These are phyloP conservation scores for Euphorbia lathyris DNA, from an alignment of 345 rosid genomes.

Conservation along the genomic window DNA sequence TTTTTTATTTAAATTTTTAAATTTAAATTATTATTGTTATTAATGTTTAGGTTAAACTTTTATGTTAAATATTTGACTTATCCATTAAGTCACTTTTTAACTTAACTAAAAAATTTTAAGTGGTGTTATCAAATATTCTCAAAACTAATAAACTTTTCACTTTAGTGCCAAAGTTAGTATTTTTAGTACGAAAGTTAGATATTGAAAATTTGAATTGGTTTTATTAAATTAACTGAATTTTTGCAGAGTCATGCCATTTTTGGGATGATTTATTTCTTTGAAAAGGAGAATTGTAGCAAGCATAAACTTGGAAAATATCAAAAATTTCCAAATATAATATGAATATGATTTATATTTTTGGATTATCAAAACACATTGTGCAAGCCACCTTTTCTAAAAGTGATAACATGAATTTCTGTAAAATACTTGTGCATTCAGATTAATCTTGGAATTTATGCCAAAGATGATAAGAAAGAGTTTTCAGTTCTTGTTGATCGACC, in stretches of 20 bases:
- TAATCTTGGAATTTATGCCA: slow-evolving; percentile 80
- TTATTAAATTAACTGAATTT: neutral
- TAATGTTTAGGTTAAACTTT: neutral
- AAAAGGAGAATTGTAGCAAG: neutral
- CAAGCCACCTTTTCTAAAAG: slow-evolving; percentile 1
- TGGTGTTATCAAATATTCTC: too few relatives aligned
- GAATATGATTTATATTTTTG: neutral
- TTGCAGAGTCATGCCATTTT: neutral
- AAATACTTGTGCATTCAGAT: slow-evolving; percentile 46
- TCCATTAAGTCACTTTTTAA: too few relatives aligned
- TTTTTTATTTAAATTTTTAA: too few relatives aligned
- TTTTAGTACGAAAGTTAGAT: too few relatives aligned
- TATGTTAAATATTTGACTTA: neutral
- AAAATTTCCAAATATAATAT: neutral
- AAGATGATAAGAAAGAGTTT: slow-evolving; percentile 71
- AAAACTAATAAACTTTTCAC: too few relatives aligned
- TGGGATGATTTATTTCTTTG: neutral
- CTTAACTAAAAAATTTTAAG: too few relatives aligned
- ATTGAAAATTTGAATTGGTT: neutral
- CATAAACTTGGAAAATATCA: neutral
- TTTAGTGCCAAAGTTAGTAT: too few relatives aligned
- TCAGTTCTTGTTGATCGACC: slow-evolving; percentile 92
- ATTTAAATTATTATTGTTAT: too few relatives aligned
- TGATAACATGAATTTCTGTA: neutral
- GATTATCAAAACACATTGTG: neutral